Percentiles rank a stretch among this genome's conserved stretches.
These are phyloP conservation scores for Cyamopsis tetragonoloba DNA, from an alignment of 306 rosid species.

Conservation along the genomic window DNA sequence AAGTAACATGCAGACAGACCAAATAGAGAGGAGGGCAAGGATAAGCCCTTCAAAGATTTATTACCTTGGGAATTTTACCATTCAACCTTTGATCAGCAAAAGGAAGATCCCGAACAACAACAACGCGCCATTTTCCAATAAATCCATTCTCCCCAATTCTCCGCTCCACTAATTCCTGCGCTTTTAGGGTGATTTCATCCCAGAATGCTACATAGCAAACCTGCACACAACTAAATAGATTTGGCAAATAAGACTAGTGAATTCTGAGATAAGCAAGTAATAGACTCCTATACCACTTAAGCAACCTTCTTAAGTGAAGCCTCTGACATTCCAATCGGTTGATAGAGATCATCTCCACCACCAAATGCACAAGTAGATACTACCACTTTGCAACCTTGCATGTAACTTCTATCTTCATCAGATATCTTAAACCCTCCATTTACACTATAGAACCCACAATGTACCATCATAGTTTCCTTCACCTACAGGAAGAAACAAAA, in stretches of 20 bases:
- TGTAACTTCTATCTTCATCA: slow-evolving; percentile 57
- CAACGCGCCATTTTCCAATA: slow-evolving; percentile 84
- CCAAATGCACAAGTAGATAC: slow-evolving; percentile 98
- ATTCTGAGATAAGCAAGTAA: slow-evolving; percentile 12
- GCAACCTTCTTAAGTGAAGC: slow-evolving; percentile 74
- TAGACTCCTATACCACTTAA: slow-evolving; percentile 20
- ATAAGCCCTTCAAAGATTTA: neutral
- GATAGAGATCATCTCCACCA: slow-evolving; percentile 99
- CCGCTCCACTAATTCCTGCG: slow-evolving; percentile 59
- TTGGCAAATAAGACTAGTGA: slow-evolving; percentile 37
- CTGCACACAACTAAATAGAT: slow-evolving; percentile 54
- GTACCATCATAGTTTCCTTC: slow-evolving; percentile 50
- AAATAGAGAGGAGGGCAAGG: neutral
- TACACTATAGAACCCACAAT: slow-evolving; percentile 82
- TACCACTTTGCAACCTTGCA: slow-evolving; percentile 66
- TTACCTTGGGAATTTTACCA: slow-evolving; percentile 95
- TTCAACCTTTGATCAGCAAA: slow-evolving; percentile 88
- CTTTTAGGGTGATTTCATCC: slow-evolving; percentile 83
- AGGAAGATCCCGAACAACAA: slow-evolving; percentile 86
- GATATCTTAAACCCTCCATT: slow-evolving; percentile 84
- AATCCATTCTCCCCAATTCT: slow-evolving; percentile 58
- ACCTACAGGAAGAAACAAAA: slow-evolving; percentile 46
- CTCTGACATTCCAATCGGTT: slow-evolving; percentile 86
- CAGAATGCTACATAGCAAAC: slow-evolving; percentile 94
- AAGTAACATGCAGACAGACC: neutral